These are phyloP conservation scores for Phytophthora crassamura DNA, from an alignment of 352 stramenopile species.

Conservation along the genomic window DNA sequence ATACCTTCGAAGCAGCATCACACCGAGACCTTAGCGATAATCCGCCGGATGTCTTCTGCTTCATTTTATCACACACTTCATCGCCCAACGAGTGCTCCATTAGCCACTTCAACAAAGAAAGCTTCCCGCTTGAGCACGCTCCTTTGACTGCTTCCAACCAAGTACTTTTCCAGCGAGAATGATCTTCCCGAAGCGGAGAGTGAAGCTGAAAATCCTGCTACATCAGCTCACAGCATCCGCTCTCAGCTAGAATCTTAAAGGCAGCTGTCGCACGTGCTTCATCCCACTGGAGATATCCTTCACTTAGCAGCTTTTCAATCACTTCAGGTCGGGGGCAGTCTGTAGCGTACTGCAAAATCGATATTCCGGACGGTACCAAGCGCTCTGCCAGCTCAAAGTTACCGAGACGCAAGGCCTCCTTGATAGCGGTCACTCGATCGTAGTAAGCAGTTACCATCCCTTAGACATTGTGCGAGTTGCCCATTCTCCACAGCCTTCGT, in stretches of 20 bases:
- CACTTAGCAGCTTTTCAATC: too few relatives aligned
- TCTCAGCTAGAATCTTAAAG: neutral
- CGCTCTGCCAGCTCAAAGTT: too few relatives aligned
- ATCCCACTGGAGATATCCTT: slow-evolving; percentile 4
- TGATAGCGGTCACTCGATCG: neutral
- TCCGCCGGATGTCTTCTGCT: too few relatives aligned
- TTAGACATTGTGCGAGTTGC: slow-evolving; percentile 2
- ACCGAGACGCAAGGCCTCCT: too few relatives aligned
- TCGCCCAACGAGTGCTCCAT: neutral
- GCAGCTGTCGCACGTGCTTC: neutral
- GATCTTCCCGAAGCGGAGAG: neutral
- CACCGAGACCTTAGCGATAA: too few relatives aligned
- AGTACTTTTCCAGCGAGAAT: neutral
- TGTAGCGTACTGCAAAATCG: too few relatives aligned
- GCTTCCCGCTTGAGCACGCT: neutral
- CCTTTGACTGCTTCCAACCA: neutral
- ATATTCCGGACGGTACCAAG: too few relatives aligned
- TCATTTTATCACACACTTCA: neutral
- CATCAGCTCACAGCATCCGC: slow-evolving; percentile 2
- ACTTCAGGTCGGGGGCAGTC: too few relatives aligned
- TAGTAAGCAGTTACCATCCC: neutral
- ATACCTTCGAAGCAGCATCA: too few relatives aligned
- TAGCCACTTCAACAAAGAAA: neutral
- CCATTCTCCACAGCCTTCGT: slow-evolving; percentile 15
- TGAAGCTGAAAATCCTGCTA: slow-evolving; percentile 13